A percentile compares a stretch with the other conserved stretches of the same genome.
These are phyloP conservation scores for Oryza australiensis DNA, from an alignment of 176 grass and related monocot genomes.

Conservation along the genomic window DNA sequence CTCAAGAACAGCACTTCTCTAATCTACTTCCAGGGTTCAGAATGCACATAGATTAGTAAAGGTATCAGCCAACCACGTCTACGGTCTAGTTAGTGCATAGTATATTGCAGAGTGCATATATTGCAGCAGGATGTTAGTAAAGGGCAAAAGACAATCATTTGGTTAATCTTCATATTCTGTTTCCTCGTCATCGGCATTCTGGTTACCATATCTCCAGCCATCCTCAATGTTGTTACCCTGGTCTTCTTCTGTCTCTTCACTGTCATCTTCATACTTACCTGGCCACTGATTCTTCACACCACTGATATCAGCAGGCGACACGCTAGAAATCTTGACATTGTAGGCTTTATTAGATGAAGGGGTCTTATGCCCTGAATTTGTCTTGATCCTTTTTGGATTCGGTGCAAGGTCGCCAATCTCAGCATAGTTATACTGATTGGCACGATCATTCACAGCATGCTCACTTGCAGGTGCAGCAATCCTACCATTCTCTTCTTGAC, in stretches of 20 bases:
- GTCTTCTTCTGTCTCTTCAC: conserved; percentile 68
- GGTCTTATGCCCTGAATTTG: conserved; percentile 12
- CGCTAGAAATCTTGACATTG: conserved; percentile 37
- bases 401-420: conserved; percentile 28
- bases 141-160: not conserved
- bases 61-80: conserved; percentile 1
- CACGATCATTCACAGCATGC: conserved; percentile 23
- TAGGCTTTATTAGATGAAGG: conserved; percentile 45
- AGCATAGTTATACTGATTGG: conserved; percentile 45
- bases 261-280: conserved; percentile 73
- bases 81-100: conserved; percentile 25
- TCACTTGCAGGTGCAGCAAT: conserved; percentile 3
- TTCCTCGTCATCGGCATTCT: conserved; percentile 71
- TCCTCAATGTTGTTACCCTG: conserved; percentile 48
- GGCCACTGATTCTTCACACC: conserved; percentile 45
- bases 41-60: conserved; percentile 1
- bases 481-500: conserved; percentile 51
- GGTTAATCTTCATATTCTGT: conserved; percentile 77
- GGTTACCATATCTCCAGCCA: conserved; percentile 53
- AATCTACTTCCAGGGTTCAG: not conserved
- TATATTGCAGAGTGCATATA: no score
- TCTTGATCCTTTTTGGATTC: conserved; percentile 54
- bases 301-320: conserved; percentile 8
- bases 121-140: conserved; percentile 4
- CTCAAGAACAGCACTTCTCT: not conserved